phyloP scores from a whole-genome alignment of 192 early-diverging fungal genomes.

The Ambispora gerdemannii region DNA sequence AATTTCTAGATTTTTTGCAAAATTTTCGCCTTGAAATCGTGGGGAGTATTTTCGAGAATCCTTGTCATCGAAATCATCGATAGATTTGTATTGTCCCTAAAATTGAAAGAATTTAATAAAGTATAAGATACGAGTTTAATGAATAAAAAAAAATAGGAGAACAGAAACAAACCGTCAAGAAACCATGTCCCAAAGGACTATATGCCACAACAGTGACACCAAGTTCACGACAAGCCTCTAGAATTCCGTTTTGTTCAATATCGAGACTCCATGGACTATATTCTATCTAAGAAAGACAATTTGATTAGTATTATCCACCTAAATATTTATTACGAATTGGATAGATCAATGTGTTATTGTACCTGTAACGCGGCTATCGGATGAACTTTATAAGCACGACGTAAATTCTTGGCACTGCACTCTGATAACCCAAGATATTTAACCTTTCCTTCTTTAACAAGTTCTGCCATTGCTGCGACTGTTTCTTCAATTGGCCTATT shows the following conservation, averaged over 20 bases:
- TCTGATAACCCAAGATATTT: conserved; percentile 59
- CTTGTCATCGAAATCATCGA: conserved; percentile 48
- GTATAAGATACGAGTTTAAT: no score
- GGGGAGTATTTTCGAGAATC: conserved; percentile 53
- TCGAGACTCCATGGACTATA: background rate
- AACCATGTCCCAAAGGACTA: conserved; percentile 68
- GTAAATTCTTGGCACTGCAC: conserved; percentile 54
- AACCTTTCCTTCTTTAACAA: conserved; percentile 68
- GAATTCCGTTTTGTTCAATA: conserved; percentile 61
- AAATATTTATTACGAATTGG: background rate
- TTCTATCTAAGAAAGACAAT: background rate
- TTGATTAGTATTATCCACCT: background rate
- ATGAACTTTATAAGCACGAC: conserved; percentile 64
- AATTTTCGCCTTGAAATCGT: conserved; percentile 58
- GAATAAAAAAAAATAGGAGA: no score
- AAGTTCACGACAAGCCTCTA: conserved; percentile 70
- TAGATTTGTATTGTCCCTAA: conserved; percentile 53
- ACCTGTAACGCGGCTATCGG: conserved; percentile 60
- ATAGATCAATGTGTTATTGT: background rate
- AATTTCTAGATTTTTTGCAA: conserved; percentile 57
- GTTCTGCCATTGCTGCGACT: conserved; percentile 56
- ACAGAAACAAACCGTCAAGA: no score
- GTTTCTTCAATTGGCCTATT: conserved; percentile 62
- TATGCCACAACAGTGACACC: conserved; percentile 73
- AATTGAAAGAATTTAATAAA: no score